phyloP scores from a whole-genome alignment of 306 rosid species.

The Ceratonia siliqua region DNA sequence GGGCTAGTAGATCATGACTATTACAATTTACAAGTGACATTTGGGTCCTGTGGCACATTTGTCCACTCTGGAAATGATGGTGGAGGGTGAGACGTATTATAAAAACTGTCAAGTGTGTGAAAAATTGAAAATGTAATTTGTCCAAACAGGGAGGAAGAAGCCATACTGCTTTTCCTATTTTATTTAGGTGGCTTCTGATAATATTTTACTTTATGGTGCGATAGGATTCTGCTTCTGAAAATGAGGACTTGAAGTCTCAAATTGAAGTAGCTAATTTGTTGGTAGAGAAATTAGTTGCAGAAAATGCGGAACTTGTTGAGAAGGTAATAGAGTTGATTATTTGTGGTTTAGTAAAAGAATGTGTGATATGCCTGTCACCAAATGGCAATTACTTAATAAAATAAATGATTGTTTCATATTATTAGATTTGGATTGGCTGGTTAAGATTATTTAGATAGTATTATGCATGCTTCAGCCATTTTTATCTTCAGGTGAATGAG shows the following conservation, averaged over 20 bases:
- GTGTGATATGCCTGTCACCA: not conserved
- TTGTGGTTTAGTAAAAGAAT: not conserved
- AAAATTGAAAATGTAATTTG: constrained; percentile 18
- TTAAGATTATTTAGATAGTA: constrained; percentile 26
- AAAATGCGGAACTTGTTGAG: constrained; percentile 90
- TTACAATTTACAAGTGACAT: not conserved
- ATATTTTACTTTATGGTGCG: constrained; percentile 27
- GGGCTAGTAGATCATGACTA: not conserved
- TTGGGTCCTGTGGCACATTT: constrained; percentile 8
- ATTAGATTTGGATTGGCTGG: constrained; percentile 14
- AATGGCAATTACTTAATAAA: not conserved
- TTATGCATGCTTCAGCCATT: constrained; percentile 15
- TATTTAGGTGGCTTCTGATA: constrained; percentile 30
- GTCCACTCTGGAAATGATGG: constrained; percentile 23
- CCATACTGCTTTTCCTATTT: constrained; percentile 15
- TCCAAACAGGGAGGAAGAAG: constrained; percentile 23
- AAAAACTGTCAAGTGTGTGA: constrained; percentile 4
- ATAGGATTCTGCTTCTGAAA: constrained; percentile 52
- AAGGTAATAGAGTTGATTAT: constrained; percentile 54
- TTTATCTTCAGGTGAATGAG: constrained; percentile 55
- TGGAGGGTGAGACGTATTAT: constrained; percentile 3
- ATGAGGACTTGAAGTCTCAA: constrained; percentile 66
- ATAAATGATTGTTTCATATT: constrained; percentile 12
- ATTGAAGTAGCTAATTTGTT: constrained; percentile 61
- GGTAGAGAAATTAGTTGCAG: constrained; percentile 70